Base-by-base conservation (phyloP, 441 rosid species). In the Erysimum cheiri region DNA sequence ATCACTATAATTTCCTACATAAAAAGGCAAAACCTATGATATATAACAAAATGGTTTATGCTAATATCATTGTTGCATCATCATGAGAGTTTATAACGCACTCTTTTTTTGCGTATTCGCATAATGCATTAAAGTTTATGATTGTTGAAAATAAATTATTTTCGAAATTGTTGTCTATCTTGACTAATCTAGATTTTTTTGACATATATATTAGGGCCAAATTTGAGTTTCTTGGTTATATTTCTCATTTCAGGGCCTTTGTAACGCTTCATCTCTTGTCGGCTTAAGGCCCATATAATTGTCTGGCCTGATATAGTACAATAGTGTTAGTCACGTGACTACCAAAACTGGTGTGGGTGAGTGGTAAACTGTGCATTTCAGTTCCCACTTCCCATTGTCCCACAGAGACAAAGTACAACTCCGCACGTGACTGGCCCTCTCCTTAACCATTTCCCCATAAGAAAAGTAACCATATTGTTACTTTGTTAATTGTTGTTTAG, bases 281-380 rank as follows among this genome's bases (percentile, higher is more conserved):
- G 11, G 19, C 17, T 24, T 8, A 22, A 39, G 54, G 49, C 55
- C 69, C 63, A 32, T 49, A 53, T 9, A 46, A 17, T 22, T 40
- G n/a, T 24, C 6, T 1, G 17, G 74, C 53, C 13, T 40, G 15
- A 31, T 60, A 10, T 26, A 9, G 40, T 24, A 55, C 24, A 40
- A 28, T 37, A 49, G 6, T 19, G 24, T 13, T 11, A 8, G 52
- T 72, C 64, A 63, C 69, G 24, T 71, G 68, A 70, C 44, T 50
- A 50, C 4, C 60, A 29, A 60, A 59, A 15, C 24, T 11, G 28
- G 36, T 50, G 22, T 58, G 40, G 40, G 66, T 36, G 55, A 49
- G 47, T 57, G 66, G 66, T 69, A 69, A 69, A 49, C 60, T 40
- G 61, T 63, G 70, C 64, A 29, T 28, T 46, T 53, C 11, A 63